A percentile compares a stretch with the other conserved stretches of the same genome.
Evolutionary conservation across 441 rosid genomes (phyloP).

Genomic region (Flueggea neowawraea): DNA sequence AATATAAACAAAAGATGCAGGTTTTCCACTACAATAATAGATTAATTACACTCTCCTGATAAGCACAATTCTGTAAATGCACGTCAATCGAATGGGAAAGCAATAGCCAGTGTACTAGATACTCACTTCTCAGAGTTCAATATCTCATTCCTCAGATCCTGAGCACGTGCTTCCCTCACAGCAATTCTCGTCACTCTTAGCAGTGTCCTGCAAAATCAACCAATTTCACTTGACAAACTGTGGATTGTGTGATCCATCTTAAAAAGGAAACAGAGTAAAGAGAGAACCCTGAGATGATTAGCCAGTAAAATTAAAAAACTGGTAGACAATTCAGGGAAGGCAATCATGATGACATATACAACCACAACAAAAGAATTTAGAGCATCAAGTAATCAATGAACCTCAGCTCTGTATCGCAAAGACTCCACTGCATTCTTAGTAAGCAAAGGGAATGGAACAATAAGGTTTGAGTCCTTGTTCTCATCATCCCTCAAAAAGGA

Average conservation of each 20-base stretch:
- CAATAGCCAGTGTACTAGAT: no score
- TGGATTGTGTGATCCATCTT: no score
- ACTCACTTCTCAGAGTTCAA: slow-evolving; percentile 93
- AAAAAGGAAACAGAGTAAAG: no score
- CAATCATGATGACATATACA: neutral
- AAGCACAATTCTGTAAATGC: no score
- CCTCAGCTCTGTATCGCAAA: slow-evolving; percentile 95
- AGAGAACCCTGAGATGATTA: no score
- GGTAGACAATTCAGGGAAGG: neutral
- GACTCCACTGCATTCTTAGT: slow-evolving; percentile 90
- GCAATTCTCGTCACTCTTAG: slow-evolving; percentile 92
- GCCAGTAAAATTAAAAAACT: neutral
- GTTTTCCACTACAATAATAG: no score
- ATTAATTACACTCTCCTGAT: no score
- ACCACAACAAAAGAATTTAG: neutral
- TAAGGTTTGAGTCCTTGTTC: slow-evolving; percentile 37
- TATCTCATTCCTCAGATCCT: slow-evolving; percentile 88
- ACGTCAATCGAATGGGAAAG: no score
- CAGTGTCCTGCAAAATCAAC: slow-evolving; percentile 62
- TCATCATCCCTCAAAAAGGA: slow-evolving; percentile 63
- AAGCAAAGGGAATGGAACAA: slow-evolving; percentile 66
- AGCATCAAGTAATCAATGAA: slow-evolving; percentile 7
- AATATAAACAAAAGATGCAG: no score
- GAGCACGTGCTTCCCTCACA: slow-evolving; percentile 86
- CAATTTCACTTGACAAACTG: no score